Evolutionary conservation across 371 early-diverging fungal species (phyloP).

Genomic region (Parasitella parasitica): DNA sequence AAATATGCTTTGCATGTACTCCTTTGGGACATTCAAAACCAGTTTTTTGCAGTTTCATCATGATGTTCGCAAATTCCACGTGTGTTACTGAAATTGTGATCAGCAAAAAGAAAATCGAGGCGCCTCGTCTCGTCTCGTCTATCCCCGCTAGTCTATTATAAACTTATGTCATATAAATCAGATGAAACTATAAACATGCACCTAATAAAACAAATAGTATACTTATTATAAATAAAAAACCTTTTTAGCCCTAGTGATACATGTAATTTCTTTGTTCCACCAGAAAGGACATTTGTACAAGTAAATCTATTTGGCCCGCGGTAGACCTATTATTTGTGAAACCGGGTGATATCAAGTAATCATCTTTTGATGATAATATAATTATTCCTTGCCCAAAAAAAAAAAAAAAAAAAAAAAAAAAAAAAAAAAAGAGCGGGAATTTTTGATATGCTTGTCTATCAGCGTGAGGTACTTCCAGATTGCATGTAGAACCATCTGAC

Average conservation of each 20-base stretch:
- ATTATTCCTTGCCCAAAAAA: background rate
- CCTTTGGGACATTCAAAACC: background rate
- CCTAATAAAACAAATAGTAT: background rate
- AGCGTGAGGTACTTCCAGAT: background rate
- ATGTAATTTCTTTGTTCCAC: background rate
- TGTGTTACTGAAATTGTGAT: background rate
- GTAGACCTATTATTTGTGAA: background rate
- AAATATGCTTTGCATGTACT: background rate
- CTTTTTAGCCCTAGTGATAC: background rate
- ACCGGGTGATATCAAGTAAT: background rate
- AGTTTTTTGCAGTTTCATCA: conserved; percentile 4
- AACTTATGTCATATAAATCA: too few species aligned
- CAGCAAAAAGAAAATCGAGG: background rate
- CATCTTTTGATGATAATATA: background rate
- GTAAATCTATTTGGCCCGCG: background rate
- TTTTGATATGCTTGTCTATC: background rate
- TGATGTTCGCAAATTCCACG: background rate
- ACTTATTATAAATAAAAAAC: background rate
- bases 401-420: background rate
- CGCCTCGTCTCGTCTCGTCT: background rate
- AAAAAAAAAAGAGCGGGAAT: background rate
- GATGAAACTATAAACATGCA: background rate
- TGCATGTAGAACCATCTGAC: background rate
- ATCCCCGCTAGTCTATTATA: too few species aligned
- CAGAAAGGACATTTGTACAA: background rate